Evolutionary conservation across 1,284 basidiomycete genomes (phyloP).

Genomic region (Irpex sp.): DNA sequence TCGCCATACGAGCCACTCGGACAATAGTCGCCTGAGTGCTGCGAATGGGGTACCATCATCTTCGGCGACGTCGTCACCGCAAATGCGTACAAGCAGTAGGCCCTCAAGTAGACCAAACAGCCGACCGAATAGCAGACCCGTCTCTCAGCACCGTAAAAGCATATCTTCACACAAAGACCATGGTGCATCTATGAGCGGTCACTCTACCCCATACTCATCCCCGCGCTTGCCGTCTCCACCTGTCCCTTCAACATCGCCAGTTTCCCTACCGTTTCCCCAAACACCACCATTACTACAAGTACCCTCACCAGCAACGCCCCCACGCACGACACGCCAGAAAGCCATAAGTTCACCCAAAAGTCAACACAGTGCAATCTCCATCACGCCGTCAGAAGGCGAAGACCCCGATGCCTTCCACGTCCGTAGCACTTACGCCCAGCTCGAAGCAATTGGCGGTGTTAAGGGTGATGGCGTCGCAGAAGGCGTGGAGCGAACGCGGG

Average conservation of each 20-base stretch:
- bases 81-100: not conserved
- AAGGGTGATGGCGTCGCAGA: slow-evolving; percentile 91
- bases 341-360: slow-evolving; percentile 39
- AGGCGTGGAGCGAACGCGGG: slow-evolving; percentile 89
- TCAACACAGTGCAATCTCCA: slow-evolving; percentile 56
- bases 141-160: slow-evolving; percentile 12
- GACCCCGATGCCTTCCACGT: slow-evolving; percentile 86
- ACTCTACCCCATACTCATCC: slow-evolving; percentile 20
- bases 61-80: not conserved
- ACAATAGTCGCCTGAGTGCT: slow-evolving; percentile 13
- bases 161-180: slow-evolving; percentile 5
- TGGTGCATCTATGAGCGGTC: slow-evolving; percentile 4
- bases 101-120: not conserved
- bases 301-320: slow-evolving; percentile 19
- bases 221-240: slow-evolving; percentile 16
- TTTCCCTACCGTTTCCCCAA: slow-evolving; percentile 9
- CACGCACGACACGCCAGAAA: slow-evolving; percentile 33
- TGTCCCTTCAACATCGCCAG: slow-evolving; percentile 5
- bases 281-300: not conserved
- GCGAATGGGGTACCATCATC: slow-evolving; percentile 6
- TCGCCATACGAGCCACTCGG: slow-evolving; percentile 15
- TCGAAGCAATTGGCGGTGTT: slow-evolving; percentile 75
- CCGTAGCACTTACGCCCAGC: slow-evolving; percentile 83
- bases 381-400: slow-evolving; percentile 71
- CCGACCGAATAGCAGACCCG: slow-evolving; percentile 7